Evolutionary conservation across 441 rosid genomes (phyloP), one percentile per base, ranked within the genome.

Genomic region (Breynia disticha): DNA sequence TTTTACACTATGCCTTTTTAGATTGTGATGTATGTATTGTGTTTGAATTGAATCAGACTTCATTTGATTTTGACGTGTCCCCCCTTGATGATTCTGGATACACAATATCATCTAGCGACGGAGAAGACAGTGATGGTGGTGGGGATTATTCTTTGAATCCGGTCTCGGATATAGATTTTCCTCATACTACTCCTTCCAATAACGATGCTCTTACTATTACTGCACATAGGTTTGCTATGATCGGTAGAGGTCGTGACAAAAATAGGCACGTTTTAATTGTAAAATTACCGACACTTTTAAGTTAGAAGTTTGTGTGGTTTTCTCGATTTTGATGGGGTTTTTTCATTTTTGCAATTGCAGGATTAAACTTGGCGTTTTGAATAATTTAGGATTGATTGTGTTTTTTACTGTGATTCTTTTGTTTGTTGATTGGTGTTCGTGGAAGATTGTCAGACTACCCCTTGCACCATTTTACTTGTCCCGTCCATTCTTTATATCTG

Each of bases 391-490:
- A 48, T 74, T 91, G 64, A 70, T 86, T 45, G 65, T 73, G 35
- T 87, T 91, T 71, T 50, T 78, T 66, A 65, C 80, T 0, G 37
- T 67, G 19, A 70, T 82, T 59, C 83, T 88, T 66, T 44, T 81
- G 52, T 60, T 79, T 55, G 74, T 79, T 54, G 98, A 91, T 67
- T 86, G 83, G 74, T 84, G 85, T 56, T 94, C 91, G 7, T 88
- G 98, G 98, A 83, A 81, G 79, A 83, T 91, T 46, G 91, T 91
- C 67, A 82, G 96, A 67, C 73, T 86, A 32, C 98, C 96, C 32
- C 67, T 91, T 59, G 76, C 70, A 14, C 84, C 86, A 50, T 88
- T 82, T 66, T 74, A 76, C 75, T 69, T 91, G 74, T 82, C 75
- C 48, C 67, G 75, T 0, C 96, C 96, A 4, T 91, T 91, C 70